A percentile compares a stretch with the other conserved stretches of the same genome.
phyloP scores from a whole-genome alignment of 2,329 filamentous ascomycete genomes.

The Trichoderma sp. region DNA sequence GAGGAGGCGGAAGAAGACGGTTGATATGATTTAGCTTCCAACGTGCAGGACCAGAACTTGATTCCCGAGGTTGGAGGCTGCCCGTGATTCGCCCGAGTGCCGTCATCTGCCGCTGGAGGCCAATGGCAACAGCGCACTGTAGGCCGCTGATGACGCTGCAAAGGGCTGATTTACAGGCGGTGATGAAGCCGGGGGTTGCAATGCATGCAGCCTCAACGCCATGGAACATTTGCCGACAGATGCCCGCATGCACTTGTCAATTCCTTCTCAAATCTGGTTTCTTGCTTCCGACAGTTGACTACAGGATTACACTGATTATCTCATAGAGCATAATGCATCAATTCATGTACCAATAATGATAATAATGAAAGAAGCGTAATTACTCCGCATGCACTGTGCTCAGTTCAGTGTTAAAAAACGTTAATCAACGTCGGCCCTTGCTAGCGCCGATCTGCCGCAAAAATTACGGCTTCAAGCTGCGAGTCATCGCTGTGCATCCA shows the following conservation, averaged over 20 bases:
- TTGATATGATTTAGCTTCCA: conserved; percentile 4
- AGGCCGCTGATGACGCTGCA: conserved; percentile 8
- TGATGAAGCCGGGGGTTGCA: neutral
- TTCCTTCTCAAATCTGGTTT: neutral
- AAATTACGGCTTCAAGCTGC: conserved; percentile 2
- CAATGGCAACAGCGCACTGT: conserved; percentile 7
- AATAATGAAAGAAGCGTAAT: neutral
- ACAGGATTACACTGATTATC: neutral
- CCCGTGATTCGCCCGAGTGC: conserved; percentile 20
- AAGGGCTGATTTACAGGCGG: conserved; percentile 2
- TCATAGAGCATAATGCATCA: neutral
- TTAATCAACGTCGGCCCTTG: conserved; percentile 2
- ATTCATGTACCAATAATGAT: neutral
- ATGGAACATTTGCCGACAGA: neutral
- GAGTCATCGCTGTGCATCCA: neutral
- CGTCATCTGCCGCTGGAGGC: conserved; percentile 7
- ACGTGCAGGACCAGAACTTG: conserved; percentile 1
- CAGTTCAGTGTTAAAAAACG: neutral
- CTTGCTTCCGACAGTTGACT: neutral
- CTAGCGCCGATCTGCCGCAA: conserved; percentile 26
- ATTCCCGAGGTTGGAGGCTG: conserved; percentile 16
- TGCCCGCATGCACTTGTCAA: neutral
- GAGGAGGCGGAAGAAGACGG: neutral
- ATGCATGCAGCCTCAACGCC: neutral
- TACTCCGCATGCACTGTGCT: neutral